A percentile compares a stretch with the other conserved stretches of the same genome.
phyloP scores from a whole-genome alignment of 2,329 filamentous ascomycete genomes.

The Fusarium papillatum region DNA sequence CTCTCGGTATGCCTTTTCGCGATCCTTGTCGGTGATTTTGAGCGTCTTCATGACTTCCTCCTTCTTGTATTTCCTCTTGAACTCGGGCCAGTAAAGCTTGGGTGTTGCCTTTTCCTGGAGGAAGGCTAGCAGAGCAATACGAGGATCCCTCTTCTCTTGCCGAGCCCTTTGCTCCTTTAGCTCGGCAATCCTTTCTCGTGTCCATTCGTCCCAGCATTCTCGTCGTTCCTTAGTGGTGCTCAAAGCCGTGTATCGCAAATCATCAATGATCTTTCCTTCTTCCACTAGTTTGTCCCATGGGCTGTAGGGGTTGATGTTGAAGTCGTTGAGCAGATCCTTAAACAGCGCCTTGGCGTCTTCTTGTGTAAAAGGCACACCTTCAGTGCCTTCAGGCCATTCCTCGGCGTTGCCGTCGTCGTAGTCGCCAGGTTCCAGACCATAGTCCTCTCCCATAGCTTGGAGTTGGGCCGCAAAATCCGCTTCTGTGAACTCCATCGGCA shows the following conservation, averaged over 20 bases:
- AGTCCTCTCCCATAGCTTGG: conserved; percentile 89
- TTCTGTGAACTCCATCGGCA: conserved; percentile 86
- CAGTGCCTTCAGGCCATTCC: conserved; percentile 78
- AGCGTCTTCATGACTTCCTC: conserved; percentile 85
- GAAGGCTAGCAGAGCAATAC: conserved; percentile 85
- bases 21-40: conserved; percentile 79
- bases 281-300: conserved; percentile 94
- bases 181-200: conserved; percentile 78
- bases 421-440: conserved; percentile 82
- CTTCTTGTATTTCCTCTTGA: conserved; percentile 90
- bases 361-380: conserved; percentile 78
- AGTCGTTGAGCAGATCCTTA: conserved; percentile 88
- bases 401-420: conserved; percentile 76
- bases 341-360: conserved; percentile 85
- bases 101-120: conserved; percentile 86
- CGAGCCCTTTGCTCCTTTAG: conserved; percentile 80
- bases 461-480: conserved; percentile 96
- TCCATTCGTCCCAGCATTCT: conserved; percentile 90
- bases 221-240: conserved; percentile 84
- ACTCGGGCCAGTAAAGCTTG: conserved; percentile 98
- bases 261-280: conserved; percentile 84
- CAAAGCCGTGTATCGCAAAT: conserved; percentile 88
- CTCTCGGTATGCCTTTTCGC: conserved; percentile 85
- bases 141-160: conserved; percentile 86
- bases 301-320: conserved; percentile 85